A percentile compares a stretch with the other conserved stretches of the same genome.
Evolutionary conservation across 805 yeast genomes (phyloP).

Genomic region (Metschnikowia continentalis): DNA sequence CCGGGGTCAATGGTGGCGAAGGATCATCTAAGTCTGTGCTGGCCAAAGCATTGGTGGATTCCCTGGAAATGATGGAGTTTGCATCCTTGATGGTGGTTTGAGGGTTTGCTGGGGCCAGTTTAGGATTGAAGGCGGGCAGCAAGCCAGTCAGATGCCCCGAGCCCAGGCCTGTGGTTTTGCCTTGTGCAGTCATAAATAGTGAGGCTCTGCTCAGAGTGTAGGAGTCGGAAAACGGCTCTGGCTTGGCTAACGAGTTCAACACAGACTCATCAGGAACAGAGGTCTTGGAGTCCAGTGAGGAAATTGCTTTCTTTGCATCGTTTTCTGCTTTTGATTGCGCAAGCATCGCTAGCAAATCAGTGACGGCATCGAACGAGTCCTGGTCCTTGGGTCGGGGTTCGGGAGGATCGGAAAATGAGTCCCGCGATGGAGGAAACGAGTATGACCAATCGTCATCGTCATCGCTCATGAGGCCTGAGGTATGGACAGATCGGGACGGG

Average conservation of each 20-base stretch:
- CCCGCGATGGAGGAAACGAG: constrained; percentile 32
- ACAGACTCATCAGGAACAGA: not conserved
- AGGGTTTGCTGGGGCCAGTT: constrained; percentile 49
- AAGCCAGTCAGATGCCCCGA: constrained; percentile 9
- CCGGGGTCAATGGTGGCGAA: constrained; percentile 14
- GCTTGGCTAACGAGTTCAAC: not conserved
- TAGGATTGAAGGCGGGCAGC: constrained; percentile 33
- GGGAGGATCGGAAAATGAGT: not conserved
- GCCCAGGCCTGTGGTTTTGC: not conserved
- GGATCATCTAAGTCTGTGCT: constrained; percentile 1
- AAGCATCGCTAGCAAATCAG: not conserved
- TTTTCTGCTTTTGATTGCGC: not conserved
- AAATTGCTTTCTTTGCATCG: not conserved
- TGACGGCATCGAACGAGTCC: not conserved
- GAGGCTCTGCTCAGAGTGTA: not conserved
- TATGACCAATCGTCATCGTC: constrained; percentile 42
- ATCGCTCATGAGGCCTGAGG: constrained; percentile 11
- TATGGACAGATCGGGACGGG: not conserved
- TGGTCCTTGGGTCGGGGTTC: not conserved
- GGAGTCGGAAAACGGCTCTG: not conserved
- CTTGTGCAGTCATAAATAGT: not conserved
- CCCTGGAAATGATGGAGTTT: constrained; percentile 30
- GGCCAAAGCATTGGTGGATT: constrained; percentile 13
- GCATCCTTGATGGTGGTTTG: constrained; percentile 51
- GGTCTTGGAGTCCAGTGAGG: not conserved